Base-by-base conservation (phyloP, 768 basidiomycete species). In the Mycena polygramma region DNA sequence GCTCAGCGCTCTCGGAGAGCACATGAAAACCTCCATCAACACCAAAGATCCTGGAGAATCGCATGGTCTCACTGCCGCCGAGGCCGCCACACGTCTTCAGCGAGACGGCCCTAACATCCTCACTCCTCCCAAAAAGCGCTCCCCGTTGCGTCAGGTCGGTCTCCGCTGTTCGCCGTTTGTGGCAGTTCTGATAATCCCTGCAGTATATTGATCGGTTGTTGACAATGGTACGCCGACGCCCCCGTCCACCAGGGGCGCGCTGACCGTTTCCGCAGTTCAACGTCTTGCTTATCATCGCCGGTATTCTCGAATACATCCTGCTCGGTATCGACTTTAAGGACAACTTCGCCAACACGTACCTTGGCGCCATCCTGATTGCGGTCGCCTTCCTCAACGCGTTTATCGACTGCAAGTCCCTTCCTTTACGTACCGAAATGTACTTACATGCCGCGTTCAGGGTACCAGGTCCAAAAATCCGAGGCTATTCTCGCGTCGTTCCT, bases 381-480 rank as follows among this genome's bases (percentile, higher is more conserved):
- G 90, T 92, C 24, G 90, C 91, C 19, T 90, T 92, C 77, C 77
- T 91, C 66, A 92, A 92, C 72, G 91, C 90, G 8, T 86, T 86
- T 71, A 91, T 92, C 76, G 91, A 92, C 77, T 92, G 90, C 77
- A 64, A 17, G 69, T 85, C 43, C 61, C 30, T 20, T 57, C 35
- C 45, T 13, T 45, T 59, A 49, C 45, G 46, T 49, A 46, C 35
- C 2, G 20, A 10, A 39, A 30, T 30, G 30, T 24, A 45, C 46
- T 63, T 7, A 70, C 60, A 17, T 39, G 20, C 22, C 7, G 36
- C 26, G 49, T 60, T 37, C 41, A 73, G 72, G 72, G 72, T 87
- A 87, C 77, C 91, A 92, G 81, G 85, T 91, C 37, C 91, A 92
- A 79, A 92, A 91, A 75, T 91, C 90, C 11, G 91, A 91, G 76